These are phyloP conservation scores for Penicillium bialowiezense DNA, from an alignment of 495 filamentous ascomycete genomes.

Conservation along the genomic window DNA sequence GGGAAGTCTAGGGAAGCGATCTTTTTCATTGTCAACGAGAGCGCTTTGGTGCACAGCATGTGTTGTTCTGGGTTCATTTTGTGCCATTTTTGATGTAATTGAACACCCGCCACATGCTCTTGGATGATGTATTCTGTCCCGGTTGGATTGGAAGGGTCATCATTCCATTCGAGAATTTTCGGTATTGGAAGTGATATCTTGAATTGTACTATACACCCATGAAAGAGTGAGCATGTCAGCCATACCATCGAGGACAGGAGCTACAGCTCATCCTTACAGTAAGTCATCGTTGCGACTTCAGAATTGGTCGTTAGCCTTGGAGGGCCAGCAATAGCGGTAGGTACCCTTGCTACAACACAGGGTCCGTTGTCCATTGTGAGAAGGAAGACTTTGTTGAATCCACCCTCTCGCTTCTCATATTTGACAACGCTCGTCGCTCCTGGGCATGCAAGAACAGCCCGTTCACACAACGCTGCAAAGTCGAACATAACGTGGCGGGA, in stretches of 20 bases:
- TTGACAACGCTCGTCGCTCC: conserved; percentile 22
- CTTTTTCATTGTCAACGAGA: conserved; percentile 30
- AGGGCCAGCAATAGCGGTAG: conserved; percentile 36
- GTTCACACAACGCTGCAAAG: conserved; percentile 36
- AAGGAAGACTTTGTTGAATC: conserved; percentile 42
- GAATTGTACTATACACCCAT: conserved; percentile 25
- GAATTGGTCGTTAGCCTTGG: conserved; percentile 37
- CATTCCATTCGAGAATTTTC: conserved; percentile 41
- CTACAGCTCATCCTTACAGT: conserved; percentile 28
- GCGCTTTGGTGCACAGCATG: conserved; percentile 32
- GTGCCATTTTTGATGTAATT: conserved; percentile 36
- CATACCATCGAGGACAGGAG: neutral
- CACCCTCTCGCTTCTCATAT: conserved; percentile 43
- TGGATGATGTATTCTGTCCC: conserved; percentile 48
- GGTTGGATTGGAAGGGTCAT: conserved; percentile 34
- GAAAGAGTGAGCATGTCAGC: conserved; percentile 8
- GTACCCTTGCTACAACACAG: conserved; percentile 38
- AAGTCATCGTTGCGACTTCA: conserved; percentile 46
- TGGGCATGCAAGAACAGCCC: conserved; percentile 24
- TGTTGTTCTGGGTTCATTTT: conserved; percentile 36
- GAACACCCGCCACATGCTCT: conserved; percentile 36
- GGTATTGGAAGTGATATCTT: conserved; percentile 38
- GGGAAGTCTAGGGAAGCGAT: conserved; percentile 39
- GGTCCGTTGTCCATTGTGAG: conserved; percentile 33
- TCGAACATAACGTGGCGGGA: conserved; percentile 37